Base-by-base conservation (phyloP, 305 asterid species). In the Fraxinus paxiana region DNA sequence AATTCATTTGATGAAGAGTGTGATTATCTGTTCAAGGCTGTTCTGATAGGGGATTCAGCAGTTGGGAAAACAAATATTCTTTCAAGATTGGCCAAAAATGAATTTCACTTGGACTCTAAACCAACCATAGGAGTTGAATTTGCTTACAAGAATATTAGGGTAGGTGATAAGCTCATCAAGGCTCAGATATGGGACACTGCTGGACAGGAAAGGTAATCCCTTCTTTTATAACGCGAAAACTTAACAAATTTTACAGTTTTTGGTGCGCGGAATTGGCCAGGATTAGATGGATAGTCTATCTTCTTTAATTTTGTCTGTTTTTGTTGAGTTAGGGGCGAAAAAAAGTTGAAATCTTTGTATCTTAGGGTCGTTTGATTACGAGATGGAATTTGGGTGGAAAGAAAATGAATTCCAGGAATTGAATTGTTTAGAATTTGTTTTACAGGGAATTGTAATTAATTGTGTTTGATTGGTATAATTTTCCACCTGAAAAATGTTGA, bases 181-280 rank as follows among this genome's bases (percentile, higher is more conserved):
- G 95, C 97, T 77, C 97, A 94, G 87, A 91, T 94, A 81, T 94
- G 98, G 98, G 98, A 94, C 59, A 94, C 97, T 5, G 98, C 98
- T 18, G 97, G 96, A 77, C 98, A 94, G 90, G 98, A 94, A 84
- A 91, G 98, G 98, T 93, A 61, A 6, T 2, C 13, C 0, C 33
- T 7, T 4, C 71, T 78, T 74, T 51, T 75, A 28, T 48, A 5
- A 30, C 5, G 13, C 59, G 7, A 28, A 74, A 63, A 54, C 77
- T 26, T 67, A 5, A 30, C 65, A 6, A 54, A 0, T 4, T 70
- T 20, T 61, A 61, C 15, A 2, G 70, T 12, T 26, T 31, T 8
- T 56, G 2, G 20, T 17, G 5, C 12, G 26, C 1, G 48, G 22
- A 59, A 6, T 26, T 70, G 28, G 41, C 22, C 61, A 5, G 51